These are phyloP conservation scores for Oryza punctata DNA, from an alignment of 176 grass and related monocot species.

Conservation along the genomic window DNA sequence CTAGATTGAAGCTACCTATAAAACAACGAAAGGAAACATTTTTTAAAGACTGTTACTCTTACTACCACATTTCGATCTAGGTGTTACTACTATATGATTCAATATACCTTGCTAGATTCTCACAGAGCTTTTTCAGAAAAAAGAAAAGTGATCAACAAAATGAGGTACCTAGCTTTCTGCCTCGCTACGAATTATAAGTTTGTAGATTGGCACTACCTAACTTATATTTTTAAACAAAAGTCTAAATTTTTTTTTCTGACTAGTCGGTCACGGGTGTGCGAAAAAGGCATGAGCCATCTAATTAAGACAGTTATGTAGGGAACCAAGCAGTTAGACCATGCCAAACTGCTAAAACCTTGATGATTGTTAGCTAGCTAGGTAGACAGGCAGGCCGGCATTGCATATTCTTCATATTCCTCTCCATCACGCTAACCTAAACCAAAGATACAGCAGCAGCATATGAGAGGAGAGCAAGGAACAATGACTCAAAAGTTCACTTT, in stretches of 20 bases:
- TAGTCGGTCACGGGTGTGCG: neutral
- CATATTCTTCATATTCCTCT: neutral
- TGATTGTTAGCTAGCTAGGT: neutral
- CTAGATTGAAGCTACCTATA: neutral
- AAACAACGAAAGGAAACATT: neutral
- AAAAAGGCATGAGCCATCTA: slow-evolving; percentile 29
- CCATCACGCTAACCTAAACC: slow-evolving; percentile 14
- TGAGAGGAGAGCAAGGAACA: neutral
- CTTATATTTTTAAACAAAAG: neutral
- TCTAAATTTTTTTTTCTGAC: neutral
- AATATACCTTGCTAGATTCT: neutral
- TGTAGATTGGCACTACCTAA: neutral
- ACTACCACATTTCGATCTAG: neutral
- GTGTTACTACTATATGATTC: neutral
- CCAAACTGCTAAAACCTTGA: neutral
- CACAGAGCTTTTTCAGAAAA: neutral
- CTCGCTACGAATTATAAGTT: neutral
- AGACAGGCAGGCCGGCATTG: neutral
- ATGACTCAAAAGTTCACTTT: slow-evolving; percentile 41
- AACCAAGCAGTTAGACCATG: slow-evolving; percentile 36
- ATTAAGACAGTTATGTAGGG: neutral
- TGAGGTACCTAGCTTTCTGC: neutral
- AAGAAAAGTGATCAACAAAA: neutral
- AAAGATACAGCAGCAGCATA: slow-evolving; percentile 11
- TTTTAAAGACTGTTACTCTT: neutral